Evolutionary conservation across 371 early-diverging fungal species (phyloP).

Genomic region (Mortierella sp.): DNA sequence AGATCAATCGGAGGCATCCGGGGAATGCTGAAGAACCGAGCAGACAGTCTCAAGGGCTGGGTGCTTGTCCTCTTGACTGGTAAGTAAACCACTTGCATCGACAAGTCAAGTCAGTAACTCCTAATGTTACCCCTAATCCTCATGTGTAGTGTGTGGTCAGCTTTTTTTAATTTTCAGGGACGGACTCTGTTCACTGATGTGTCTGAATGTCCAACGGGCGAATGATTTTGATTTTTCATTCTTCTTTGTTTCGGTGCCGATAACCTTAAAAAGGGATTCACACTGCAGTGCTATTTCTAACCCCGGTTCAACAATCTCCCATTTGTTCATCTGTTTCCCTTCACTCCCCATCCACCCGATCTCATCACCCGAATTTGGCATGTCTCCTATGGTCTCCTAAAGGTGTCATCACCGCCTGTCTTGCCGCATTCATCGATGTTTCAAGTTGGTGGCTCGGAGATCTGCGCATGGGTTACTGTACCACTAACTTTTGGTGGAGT

Average conservation of each 20-base stretch:
- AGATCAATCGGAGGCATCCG: slow-evolving; percentile 69
- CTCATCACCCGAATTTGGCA: not conserved
- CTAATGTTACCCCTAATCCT: not conserved
- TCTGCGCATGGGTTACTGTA: slow-evolving; percentile 89
- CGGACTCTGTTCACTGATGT: not conserved
- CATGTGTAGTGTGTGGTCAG: not conserved
- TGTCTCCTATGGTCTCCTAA: not conserved
- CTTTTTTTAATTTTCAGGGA: slow-evolving; percentile 1
- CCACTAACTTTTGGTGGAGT: slow-evolving; percentile 85
- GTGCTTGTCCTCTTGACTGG: slow-evolving; percentile 54
- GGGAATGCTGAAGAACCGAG: slow-evolving; percentile 65
- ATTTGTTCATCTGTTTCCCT: not conserved
- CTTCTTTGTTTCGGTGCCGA: not conserved
- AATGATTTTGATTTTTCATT: no score
- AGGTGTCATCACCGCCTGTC: slow-evolving; percentile 76
- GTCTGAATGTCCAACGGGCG: no score
- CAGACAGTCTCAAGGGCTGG: slow-evolving; percentile 55
- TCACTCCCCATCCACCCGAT: not conserved
- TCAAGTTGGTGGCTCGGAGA: slow-evolving; percentile 85
- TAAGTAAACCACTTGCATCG: not conserved
- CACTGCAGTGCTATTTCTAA: not conserved
- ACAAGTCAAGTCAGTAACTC: not conserved
- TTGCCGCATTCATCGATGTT: slow-evolving; percentile 90
- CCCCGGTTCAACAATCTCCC: not conserved
- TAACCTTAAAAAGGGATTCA: not conserved